Evolutionary conservation across 164 flowering plant genomes (phyloP).

Genomic region (Umbilicus rupestris): DNA sequence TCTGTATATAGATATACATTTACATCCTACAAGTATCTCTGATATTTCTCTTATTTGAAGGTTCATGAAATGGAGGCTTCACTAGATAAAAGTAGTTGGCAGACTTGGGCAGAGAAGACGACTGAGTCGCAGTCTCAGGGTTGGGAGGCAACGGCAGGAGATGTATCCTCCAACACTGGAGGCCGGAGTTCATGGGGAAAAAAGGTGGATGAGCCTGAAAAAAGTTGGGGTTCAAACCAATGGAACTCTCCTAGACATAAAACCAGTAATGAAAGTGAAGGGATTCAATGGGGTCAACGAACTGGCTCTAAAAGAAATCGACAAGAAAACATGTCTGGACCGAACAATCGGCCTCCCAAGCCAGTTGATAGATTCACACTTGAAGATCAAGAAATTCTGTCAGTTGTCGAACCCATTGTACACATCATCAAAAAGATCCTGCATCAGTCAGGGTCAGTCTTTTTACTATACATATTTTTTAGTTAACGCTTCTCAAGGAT

Average conservation of each 20-base stretch:
- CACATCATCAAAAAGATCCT: slow-evolving; percentile 48
- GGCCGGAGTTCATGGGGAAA: slow-evolving; percentile 2
- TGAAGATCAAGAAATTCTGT: slow-evolving; percentile 66
- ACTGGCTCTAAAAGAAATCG: slow-evolving; percentile 14
- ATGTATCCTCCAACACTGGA: slow-evolving; percentile 6
- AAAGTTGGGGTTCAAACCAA: slow-evolving; percentile 7
- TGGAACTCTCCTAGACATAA: slow-evolving; percentile 15
- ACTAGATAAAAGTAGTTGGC: too few species aligned
- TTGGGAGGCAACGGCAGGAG: too few species aligned
- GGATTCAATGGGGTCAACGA: slow-evolving; percentile 20
- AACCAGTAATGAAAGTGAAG: slow-evolving; percentile 14
- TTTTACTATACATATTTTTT: slow-evolving; percentile 3
- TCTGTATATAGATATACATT: neutral
- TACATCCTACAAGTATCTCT: too few species aligned
- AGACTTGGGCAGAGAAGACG: too few species aligned
- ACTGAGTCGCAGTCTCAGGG: too few species aligned
- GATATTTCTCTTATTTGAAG: too few species aligned
- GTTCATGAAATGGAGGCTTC: too few species aligned
- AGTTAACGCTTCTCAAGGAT: neutral
- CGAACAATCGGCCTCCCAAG: slow-evolving; percentile 28
- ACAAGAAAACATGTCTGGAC: slow-evolving; percentile 27
- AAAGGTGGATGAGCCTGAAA: neutral
- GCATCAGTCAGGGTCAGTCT: slow-evolving; percentile 54
- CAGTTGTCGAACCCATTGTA: slow-evolving; percentile 57
- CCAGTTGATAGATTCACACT: slow-evolving; percentile 50